A percentile compares a stretch with the other conserved stretches of the same genome.
Evolutionary conservation across 148 eudicot species (phyloP).

Genomic region (Camellia lanceoleosa): DNA sequence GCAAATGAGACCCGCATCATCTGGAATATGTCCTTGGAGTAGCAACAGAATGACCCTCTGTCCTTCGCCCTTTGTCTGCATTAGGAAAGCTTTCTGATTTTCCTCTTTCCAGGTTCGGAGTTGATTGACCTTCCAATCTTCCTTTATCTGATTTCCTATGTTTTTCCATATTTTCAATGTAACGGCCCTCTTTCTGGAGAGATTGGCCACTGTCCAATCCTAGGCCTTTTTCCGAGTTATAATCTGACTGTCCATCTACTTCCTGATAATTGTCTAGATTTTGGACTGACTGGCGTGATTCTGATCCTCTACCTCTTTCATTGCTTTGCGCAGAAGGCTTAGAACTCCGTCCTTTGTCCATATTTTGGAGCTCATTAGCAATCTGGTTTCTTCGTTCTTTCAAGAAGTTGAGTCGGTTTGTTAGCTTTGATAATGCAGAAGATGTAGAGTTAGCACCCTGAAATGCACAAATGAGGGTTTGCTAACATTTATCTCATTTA

Average conservation of each 20-base stretch:
- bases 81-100: slow-evolving; percentile 54
- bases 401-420: slow-evolving; percentile 83
- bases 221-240: slow-evolving; percentile 22
- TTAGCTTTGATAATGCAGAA: slow-evolving; percentile 77
- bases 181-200: slow-evolving; percentile 25
- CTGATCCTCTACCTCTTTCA: slow-evolving; percentile 20
- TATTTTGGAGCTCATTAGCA: slow-evolving; percentile 59
- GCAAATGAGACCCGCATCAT: slow-evolving; percentile 30
- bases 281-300: slow-evolving; percentile 3
- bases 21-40: slow-evolving; percentile 45
- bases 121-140: slow-evolving; percentile 27
- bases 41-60: slow-evolving; percentile 31
- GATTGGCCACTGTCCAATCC: slow-evolving; percentile 14
- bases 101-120: slow-evolving; percentile 41
- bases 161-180: slow-evolving; percentile 2
- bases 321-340: slow-evolving; percentile 21
- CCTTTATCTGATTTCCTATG: slow-evolving; percentile 30
- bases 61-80: slow-evolving; percentile 42
- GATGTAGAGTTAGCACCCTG: slow-evolving; percentile 61
- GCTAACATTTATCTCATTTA: neutral
- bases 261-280: slow-evolving; percentile 30
- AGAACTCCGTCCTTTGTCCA: slow-evolving; percentile 54
- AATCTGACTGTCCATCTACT: slow-evolving; percentile 23
- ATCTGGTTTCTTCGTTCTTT: slow-evolving; percentile 75
- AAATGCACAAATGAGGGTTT: slow-evolving; percentile 13